phyloP scores from a whole-genome alignment of 805 yeast species.

The Zygosaccharomyces bisporus region DNA sequence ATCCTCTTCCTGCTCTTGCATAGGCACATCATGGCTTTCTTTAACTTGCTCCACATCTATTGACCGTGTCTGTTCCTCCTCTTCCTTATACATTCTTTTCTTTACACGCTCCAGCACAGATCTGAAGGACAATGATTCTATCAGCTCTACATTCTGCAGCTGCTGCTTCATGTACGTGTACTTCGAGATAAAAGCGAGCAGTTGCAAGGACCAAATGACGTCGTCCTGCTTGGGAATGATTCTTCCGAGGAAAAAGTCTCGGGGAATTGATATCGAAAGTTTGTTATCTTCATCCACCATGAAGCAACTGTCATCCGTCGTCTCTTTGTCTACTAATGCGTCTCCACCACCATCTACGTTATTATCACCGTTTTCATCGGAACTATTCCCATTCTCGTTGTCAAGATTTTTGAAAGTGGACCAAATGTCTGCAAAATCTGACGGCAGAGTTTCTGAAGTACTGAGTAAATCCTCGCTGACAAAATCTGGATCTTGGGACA shows the following conservation, averaged over 20 bases:
- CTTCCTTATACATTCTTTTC: conserved; percentile 11
- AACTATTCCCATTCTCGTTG: conserved; percentile 2
- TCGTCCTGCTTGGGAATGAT: conserved; percentile 92
- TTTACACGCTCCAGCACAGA: conserved; percentile 27
- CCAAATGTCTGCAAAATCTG: conserved; percentile 30
- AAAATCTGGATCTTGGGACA: conserved; percentile 16
- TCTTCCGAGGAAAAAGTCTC: conserved; percentile 60
- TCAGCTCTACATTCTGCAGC: conserved; percentile 70
- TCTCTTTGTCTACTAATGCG: conserved; percentile 4
- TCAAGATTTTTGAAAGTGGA: conserved; percentile 9
- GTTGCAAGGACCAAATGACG: conserved; percentile 87
- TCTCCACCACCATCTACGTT: conserved; percentile 7
- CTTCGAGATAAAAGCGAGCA: conserved; percentile 89
- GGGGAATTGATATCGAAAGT: conserved; percentile 41
- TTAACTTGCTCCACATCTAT: conserved; percentile 1
- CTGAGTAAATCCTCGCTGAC: conserved; percentile 15
- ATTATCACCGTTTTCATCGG: background rate
- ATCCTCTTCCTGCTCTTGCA: conserved; percentile 14
- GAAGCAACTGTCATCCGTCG: conserved; percentile 15
- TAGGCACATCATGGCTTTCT: conserved; percentile 4
- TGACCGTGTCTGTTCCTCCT: background rate
- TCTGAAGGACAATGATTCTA: conserved; percentile 62
- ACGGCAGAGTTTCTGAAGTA: conserved; percentile 17
- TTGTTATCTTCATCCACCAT: conserved; percentile 18
- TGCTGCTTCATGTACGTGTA: conserved; percentile 74